Evolutionary conservation across 2,329 filamentous ascomycete genomes (phyloP), one percentile per base, ranked within the genome.

Genomic region (Scolecobasidium constrictum): DNA sequence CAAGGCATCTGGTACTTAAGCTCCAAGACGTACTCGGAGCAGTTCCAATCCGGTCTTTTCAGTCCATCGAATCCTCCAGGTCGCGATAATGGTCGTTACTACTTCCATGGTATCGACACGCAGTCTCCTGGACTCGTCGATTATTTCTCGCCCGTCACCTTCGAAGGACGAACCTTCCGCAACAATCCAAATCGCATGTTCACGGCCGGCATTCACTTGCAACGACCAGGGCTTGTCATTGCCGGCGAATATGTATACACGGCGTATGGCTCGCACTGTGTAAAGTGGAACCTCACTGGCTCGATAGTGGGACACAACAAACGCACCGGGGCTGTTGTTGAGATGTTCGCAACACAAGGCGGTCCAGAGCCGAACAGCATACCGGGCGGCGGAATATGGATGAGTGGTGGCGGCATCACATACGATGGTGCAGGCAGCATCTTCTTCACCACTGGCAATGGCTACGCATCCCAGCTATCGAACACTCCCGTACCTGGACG

Each of bases 251-350:
- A 59, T 47, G 58, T 72, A 21, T 71, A 71, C 46, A 67, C 67
- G 9, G 67, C 66, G 3, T 72, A 68, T 47, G 67, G 65, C 1
- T 68, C 65, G n/a, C 67, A 72, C 50, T 72, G 68, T 44, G 67
- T 70, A 6, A 62, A 68, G 49, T 71, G 65, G 52, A 71, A 71
- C 50, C 70, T 68, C 42, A 71, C 68, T 6, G 67, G 68, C 40
- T 68, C 66, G 54, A 59, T 72, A 39, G 62, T 72, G 36, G 67
- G 68, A 9, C 68, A 64, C 53, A 59, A 71, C 49, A 69, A 67
- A 47, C 62, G 56, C 0, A 65, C 60, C 16, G 68, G 67, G n/a
- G 52, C 52, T 4, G 52, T 66, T 5, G 62, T 71, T 5, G 66
- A 69, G 45, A 55, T 58, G 33, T 69, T 57, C 35, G 61, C 67